Evolutionary conservation across 2,329 filamentous ascomycete genomes (phyloP).

Genomic region (Claviceps quebecensis): DNA sequence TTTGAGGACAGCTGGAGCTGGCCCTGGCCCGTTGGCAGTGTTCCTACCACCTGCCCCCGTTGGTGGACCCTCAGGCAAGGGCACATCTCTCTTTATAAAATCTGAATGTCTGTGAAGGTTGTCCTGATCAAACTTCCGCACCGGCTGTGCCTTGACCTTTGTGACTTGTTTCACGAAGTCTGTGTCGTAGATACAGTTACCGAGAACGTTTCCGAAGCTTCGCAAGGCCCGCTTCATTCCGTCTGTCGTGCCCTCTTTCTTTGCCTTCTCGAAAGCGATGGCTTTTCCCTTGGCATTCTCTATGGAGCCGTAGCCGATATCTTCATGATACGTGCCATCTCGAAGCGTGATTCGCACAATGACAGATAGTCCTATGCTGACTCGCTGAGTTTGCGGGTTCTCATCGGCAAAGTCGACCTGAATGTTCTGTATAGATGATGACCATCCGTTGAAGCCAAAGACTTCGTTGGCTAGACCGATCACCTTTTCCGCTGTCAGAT

Average conservation of each 20-base stretch:
- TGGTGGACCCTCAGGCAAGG: slow-evolving; percentile 11
- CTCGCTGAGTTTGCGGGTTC: slow-evolving; percentile 59
- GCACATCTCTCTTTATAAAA: slow-evolving; percentile 48
- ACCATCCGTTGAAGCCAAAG: slow-evolving; percentile 97
- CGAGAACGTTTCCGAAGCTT: slow-evolving; percentile 89
- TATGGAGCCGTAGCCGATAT: slow-evolving; percentile 91
- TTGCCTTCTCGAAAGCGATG: slow-evolving; percentile 92
- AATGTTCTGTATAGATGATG: slow-evolving; percentile 84
- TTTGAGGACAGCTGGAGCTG: slow-evolving; percentile 11
- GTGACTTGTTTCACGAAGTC: slow-evolving; percentile 82
- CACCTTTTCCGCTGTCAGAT: slow-evolving; percentile 90
- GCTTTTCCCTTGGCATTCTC: slow-evolving; percentile 95
- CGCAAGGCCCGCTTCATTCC: slow-evolving; percentile 78
- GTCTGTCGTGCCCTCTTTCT: slow-evolving; percentile 95
- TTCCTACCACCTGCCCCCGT: slow-evolving; percentile 1
- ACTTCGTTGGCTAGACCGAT: slow-evolving; percentile 91
- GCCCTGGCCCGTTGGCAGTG: not conserved
- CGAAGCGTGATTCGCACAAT: slow-evolving; percentile 80
- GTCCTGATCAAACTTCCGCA: slow-evolving; percentile 61
- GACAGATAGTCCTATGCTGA: slow-evolving; percentile 77
- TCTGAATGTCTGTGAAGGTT: slow-evolving; percentile 71
- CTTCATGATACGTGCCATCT: slow-evolving; percentile 95
- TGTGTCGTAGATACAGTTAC: slow-evolving; percentile 98
- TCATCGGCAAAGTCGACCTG: slow-evolving; percentile 95
- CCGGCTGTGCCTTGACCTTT: slow-evolving; percentile 67